Evolutionary conservation across 257 asterid species (phyloP).

Genomic region (Sherardia arvensis): DNA sequence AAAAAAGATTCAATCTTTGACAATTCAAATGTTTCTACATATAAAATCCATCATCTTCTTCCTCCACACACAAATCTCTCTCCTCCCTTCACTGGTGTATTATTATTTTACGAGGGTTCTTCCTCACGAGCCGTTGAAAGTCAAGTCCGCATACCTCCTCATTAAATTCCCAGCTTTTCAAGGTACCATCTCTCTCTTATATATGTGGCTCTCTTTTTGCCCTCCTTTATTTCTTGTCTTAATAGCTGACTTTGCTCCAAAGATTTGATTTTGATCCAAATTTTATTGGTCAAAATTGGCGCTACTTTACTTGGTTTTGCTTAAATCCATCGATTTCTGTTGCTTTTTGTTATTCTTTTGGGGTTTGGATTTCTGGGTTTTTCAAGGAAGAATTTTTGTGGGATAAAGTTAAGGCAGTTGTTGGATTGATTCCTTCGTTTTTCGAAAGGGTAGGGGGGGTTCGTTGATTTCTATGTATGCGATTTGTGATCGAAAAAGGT

Average conservation of each 20-base stretch:
- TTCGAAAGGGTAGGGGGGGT: not conserved
- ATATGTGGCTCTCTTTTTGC: not conserved
- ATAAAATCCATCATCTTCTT: constrained; percentile 3
- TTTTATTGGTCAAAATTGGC: not conserved
- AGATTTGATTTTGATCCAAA: constrained; percentile 7
- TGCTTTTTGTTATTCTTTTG: not conserved
- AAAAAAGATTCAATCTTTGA: constrained; percentile 25
- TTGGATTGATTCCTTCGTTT: constrained; percentile 1
- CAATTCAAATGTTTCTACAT: constrained; percentile 15
- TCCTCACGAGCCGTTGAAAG: constrained; percentile 30
- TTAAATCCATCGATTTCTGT: not conserved
- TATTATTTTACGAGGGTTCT: not conserved
- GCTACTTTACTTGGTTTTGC: constrained; percentile 2
- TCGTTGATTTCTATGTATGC: constrained; percentile 1
- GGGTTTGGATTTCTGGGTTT: constrained; percentile 1
- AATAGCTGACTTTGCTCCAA: constrained; percentile 2
- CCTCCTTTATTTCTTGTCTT: not conserved
- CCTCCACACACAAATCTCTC: not conserved
- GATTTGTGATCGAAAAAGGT: not conserved
- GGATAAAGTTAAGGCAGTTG: not conserved
- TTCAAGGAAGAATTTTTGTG: not conserved
- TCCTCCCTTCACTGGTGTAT: not conserved
- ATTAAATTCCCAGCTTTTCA: constrained; percentile 2
- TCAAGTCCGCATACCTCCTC: constrained; percentile 28
- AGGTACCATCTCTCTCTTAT: constrained; percentile 7